Evolutionary conservation across 2,329 filamentous ascomycete genomes (phyloP).

Genomic region (Cladosporium sp.): DNA sequence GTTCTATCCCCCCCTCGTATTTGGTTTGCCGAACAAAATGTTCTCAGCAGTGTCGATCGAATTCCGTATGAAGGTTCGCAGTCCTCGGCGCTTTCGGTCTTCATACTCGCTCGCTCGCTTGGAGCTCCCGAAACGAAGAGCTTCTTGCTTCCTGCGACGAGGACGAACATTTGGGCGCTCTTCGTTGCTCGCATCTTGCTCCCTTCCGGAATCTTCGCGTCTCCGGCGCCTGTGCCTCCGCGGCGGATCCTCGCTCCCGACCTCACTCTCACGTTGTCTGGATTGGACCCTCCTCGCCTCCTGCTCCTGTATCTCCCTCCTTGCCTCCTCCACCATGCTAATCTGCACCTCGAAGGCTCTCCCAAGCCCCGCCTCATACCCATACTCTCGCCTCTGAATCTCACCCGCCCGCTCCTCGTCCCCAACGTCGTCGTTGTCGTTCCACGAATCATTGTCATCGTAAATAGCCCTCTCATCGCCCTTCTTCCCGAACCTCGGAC

Average conservation of each 20-base stretch:
- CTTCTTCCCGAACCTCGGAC: conserved; percentile 4
- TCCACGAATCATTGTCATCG: not conserved
- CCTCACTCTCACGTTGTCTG: not conserved
- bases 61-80: not conserved
- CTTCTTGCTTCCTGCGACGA: not conserved
- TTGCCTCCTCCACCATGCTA: not conserved
- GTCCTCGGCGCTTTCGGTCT: not conserved
- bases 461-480: conserved; percentile 1
- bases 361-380: not conserved
- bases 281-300: not conserved
- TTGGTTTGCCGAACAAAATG: not conserved
- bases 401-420: not conserved
- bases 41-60: not conserved
- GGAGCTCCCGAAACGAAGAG: not conserved
- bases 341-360: conserved; percentile 10
- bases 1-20: too few relatives aligned
- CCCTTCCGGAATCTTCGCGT: not conserved
- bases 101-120: not conserved
- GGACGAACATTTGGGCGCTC: not conserved
- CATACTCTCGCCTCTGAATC: not conserved
- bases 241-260: not conserved
- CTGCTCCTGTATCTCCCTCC: not conserved
- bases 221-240: not conserved
- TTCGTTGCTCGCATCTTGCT: not conserved
- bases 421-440: not conserved